Conservation (phyloP, 2,329 filamentous ascomycete species). For the Phyllosticta paracitricarpa region DNA sequence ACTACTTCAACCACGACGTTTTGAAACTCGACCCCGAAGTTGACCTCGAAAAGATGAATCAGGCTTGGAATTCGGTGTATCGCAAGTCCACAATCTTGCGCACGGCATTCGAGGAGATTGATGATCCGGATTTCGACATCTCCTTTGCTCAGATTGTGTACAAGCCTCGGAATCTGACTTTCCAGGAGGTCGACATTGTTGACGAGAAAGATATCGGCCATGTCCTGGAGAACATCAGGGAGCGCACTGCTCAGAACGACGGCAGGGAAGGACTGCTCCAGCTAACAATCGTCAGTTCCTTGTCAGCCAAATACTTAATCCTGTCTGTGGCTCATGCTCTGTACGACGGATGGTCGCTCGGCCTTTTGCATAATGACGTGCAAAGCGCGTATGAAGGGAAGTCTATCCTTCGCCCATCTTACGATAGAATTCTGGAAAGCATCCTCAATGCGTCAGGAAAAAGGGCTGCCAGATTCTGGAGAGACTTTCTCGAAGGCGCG, state of each 20-base stretch:
- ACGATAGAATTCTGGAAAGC: slow-evolving; percentile 45
- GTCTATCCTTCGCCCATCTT: slow-evolving; percentile 35
- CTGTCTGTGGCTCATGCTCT: slow-evolving; percentile 77
- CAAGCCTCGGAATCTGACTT: slow-evolving; percentile 22
- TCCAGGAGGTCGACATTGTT: slow-evolving; percentile 19
- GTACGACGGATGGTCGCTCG: slow-evolving; percentile 81
- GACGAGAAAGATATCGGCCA: slow-evolving; percentile 20
- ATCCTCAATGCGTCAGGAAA: slow-evolving; percentile 40
- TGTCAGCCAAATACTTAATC: slow-evolving; percentile 34
- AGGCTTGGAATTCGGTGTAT: slow-evolving; percentile 54
- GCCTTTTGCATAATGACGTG: slow-evolving; percentile 63
- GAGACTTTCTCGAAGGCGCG: slow-evolving; percentile 50
- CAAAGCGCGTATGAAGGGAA: slow-evolving; percentile 49
- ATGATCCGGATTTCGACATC: slow-evolving; percentile 46
- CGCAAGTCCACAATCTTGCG: slow-evolving; percentile 59
- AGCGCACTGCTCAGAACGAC: slow-evolving; percentile 21
- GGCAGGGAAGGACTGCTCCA: slow-evolving; percentile 19
- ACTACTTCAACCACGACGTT: slow-evolving; percentile 82
- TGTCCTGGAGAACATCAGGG: slow-evolving; percentile 23
- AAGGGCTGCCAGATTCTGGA: slow-evolving; percentile 58
- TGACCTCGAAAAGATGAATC: slow-evolving; percentile 46
- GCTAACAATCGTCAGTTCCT: slow-evolving; percentile 29
- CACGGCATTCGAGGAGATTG: slow-evolving; percentile 60
- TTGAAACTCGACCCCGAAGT: slow-evolving; percentile 48
- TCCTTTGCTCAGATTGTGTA: slow-evolving; percentile 49